These are phyloP conservation scores for Oryza meyeriana DNA, from an alignment of 176 grass and related monocot genomes.

Conservation along the genomic window DNA sequence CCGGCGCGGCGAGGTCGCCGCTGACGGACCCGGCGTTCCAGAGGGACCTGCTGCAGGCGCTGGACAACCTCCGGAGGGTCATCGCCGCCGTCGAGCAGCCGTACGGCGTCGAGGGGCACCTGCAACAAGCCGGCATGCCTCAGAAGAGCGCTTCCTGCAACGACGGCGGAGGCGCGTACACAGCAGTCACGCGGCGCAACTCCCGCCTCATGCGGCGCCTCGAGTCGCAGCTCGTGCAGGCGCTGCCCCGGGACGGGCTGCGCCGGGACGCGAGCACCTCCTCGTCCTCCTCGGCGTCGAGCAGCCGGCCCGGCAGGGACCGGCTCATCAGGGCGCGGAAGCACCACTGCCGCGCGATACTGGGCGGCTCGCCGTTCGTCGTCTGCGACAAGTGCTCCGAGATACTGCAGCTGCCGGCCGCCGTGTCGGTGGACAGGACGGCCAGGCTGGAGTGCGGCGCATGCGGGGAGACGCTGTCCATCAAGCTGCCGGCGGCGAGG, in stretches of 20 bases:
- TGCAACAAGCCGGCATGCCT: background rate
- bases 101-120: background rate
- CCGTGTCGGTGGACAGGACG: conserved; percentile 12
- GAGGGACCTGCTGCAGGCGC: conserved; percentile 40
- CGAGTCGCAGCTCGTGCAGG: conserved; percentile 46
- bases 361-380: conserved; percentile 75
- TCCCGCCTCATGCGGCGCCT: conserved; percentile 54
- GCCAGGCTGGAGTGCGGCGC: conserved; percentile 62
- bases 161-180: background rate
- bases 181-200: conserved; percentile 20
- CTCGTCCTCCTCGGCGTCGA: conserved; percentile 1
- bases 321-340: conserved; percentile 21
- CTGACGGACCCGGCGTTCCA: conserved; percentile 47
- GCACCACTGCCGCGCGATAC: conserved; percentile 54
- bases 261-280: background rate
- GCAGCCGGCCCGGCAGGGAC: conserved; percentile 10
- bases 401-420: conserved; percentile 57
- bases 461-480: conserved; percentile 48
- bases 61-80: conserved; percentile 49
- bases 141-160: conserved; percentile 18
- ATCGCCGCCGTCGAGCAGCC: conserved; percentile 49
- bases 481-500: conserved; percentile 44
- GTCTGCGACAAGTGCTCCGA: conserved; percentile 52
- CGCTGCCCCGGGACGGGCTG: conserved; percentile 27
- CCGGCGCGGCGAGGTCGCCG: background rate